Conservation (phyloP, 2,329 filamentous ascomycete genomes). For the Ceratocystis cacaofunesta region DNA sequence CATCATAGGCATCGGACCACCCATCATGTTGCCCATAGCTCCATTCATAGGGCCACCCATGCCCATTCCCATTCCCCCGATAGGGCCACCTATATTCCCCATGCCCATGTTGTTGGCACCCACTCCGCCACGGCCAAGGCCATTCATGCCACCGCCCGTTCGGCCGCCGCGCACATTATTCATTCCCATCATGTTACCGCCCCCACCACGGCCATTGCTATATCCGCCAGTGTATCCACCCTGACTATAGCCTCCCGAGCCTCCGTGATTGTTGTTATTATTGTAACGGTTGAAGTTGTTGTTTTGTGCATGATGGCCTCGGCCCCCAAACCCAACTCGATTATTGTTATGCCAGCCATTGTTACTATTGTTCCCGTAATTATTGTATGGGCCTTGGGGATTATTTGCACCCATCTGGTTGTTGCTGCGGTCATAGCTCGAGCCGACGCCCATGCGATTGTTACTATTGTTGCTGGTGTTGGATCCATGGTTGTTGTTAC, state of each 20-base stretch:
- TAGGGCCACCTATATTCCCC: conserved; percentile 39
- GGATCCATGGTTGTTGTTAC: neutral
- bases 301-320: conserved; percentile 15
- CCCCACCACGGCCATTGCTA: conserved; percentile 28
- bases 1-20: conserved; percentile 34
- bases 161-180: conserved; percentile 32
- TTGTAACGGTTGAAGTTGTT: conserved; percentile 16
- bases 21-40: conserved; percentile 26
- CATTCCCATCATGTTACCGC: conserved; percentile 30
- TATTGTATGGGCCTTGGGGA: conserved; percentile 28
- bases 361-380: conserved; percentile 37
- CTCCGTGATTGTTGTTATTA: conserved; percentile 14
- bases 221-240: conserved; percentile 22
- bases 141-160: conserved; percentile 30
- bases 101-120: conserved; percentile 33
- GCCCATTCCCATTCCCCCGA: conserved; percentile 21
- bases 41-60: conserved; percentile 18
- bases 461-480: neutral
- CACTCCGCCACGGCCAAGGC: conserved; percentile 30
- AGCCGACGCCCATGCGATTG: conserved; percentile 47
- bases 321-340: conserved; percentile 32
- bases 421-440: conserved; percentile 32
- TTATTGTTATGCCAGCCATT: conserved; percentile 24
- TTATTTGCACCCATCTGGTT: conserved; percentile 28
- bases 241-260: conserved; percentile 19